Conservation (phyloP, 169 alveolate species). For the Plasmodium gaboni region DNA sequence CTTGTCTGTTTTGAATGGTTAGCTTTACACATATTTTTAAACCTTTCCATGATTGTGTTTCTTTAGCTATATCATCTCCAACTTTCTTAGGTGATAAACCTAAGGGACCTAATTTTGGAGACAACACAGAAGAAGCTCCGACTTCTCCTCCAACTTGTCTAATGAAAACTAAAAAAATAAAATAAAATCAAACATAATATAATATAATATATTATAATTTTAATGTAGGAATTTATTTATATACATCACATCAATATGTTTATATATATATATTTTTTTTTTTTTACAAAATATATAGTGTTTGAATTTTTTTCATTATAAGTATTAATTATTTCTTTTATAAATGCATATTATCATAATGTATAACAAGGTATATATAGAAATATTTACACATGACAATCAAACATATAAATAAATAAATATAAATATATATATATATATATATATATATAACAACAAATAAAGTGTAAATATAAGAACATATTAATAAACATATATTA, state of each 20-base stretch:
- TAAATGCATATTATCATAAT: too few species aligned
- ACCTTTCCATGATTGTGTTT: slow-evolving; percentile 97
- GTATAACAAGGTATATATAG: too few species aligned
- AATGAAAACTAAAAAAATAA: slow-evolving; percentile 89
- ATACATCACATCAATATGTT: too few species aligned
- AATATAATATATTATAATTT: neutral
- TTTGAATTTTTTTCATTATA: too few species aligned
- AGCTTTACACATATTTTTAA: slow-evolving; percentile 95
- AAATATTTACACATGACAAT: too few species aligned
- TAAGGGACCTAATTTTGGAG: slow-evolving; percentile 98
- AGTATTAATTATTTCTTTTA: too few species aligned
- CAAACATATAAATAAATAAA: too few species aligned
- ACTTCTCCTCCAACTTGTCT: slow-evolving; percentile 98
- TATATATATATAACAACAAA: neutral
- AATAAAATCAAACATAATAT: neutral
- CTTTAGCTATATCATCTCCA: slow-evolving; percentile 98
- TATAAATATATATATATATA: too few species aligned
- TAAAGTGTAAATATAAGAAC: neutral
- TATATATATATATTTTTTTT: too few species aligned
- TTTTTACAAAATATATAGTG: too few species aligned
- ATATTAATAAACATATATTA: neutral
- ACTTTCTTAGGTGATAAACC: slow-evolving; percentile 97
- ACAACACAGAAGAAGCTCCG: slow-evolving; percentile 97
- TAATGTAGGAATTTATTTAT: neutral
- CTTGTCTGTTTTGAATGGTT: slow-evolving; percentile 93